Conservation (phyloP, 257 asterid species). For the Lantana camara region DNA sequence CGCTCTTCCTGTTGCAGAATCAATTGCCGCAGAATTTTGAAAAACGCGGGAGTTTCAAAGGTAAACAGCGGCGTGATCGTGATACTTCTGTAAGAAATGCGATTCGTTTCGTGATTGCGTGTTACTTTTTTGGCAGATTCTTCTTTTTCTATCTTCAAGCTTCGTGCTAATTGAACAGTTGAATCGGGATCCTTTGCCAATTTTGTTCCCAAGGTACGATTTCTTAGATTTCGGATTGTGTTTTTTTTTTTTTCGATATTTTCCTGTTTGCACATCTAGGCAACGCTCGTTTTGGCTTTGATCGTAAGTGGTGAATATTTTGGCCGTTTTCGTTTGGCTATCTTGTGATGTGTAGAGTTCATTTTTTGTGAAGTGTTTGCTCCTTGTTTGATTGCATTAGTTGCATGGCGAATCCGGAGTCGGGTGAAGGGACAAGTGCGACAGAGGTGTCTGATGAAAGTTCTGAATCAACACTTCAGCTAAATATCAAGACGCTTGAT, state of each 20-base stretch:
- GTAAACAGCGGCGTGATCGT: not conserved
- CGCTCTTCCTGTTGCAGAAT: not conserved
- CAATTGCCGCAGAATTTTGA: not conserved
- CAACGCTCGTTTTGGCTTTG: not conserved
- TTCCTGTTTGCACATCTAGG: not conserved
- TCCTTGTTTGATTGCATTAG: not conserved
- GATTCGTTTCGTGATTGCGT: conserved; percentile 5
- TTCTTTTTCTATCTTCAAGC: not conserved
- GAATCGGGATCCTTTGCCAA: not conserved
- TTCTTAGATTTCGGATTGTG: conserved; percentile 8
- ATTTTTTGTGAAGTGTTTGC: not conserved
- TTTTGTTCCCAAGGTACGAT: conserved; percentile 30
- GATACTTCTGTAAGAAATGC: conserved; percentile 17
- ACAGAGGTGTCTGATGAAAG: conserved; percentile 47
- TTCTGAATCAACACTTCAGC: conserved; percentile 64
- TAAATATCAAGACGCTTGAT: conserved; percentile 88
- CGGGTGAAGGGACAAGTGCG: conserved; percentile 53
- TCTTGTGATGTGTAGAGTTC: not conserved
- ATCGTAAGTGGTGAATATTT: conserved; percentile 14
- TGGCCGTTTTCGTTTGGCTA: not conserved
- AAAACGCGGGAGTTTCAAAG: not conserved
- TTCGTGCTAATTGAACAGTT: conserved; percentile 20
- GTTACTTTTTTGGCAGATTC: conserved; percentile 3
- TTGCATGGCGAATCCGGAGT: conserved; percentile 64
- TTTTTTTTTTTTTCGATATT: too few relatives aligned